Conservation (phyloP, 176 grass and related monocot genomes). For the Puccinellia tenuiflora region DNA sequence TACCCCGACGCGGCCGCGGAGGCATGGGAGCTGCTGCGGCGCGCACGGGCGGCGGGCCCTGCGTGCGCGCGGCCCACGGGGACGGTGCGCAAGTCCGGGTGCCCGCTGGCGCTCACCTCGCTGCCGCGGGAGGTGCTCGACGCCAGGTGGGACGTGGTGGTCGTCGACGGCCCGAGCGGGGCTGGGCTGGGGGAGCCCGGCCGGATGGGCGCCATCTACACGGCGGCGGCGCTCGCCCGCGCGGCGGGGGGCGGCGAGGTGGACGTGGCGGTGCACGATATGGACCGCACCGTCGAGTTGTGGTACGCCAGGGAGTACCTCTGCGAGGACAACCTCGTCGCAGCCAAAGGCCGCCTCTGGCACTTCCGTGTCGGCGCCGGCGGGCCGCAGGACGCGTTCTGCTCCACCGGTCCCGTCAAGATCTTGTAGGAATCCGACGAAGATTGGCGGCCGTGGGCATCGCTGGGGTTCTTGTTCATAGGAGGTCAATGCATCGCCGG, state of each 20-base stretch:
- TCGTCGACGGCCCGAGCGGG: slow-evolving; percentile 71
- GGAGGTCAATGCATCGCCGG: too few species aligned
- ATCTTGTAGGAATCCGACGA: slow-evolving; percentile 23
- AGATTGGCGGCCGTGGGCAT: neutral
- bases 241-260: slow-evolving; percentile 25
- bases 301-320: slow-evolving; percentile 86
- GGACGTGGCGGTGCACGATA: slow-evolving; percentile 68
- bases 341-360: slow-evolving; percentile 67
- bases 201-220: slow-evolving; percentile 59
- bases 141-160: slow-evolving; percentile 63
- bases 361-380: slow-evolving; percentile 49
- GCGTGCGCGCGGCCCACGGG: slow-evolving; percentile 40
- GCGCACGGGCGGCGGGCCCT: slow-evolving; percentile 23
- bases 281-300: slow-evolving; percentile 59
- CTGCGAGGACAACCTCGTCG: slow-evolving; percentile 66
- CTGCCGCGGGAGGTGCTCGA: slow-evolving; percentile 52
- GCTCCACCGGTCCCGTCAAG: neutral
- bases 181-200: slow-evolving; percentile 30
- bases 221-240: slow-evolving; percentile 46
- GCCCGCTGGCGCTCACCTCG: slow-evolving; percentile 44
- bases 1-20: slow-evolving; percentile 47
- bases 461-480: too few species aligned
- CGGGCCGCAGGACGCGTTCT: slow-evolving; percentile 34
- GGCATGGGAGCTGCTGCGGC: slow-evolving; percentile 55
- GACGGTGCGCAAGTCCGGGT: slow-evolving; percentile 34